A percentile compares a stretch with the other conserved stretches of the same genome.
Evolutionary conservation across 1,139 yeast species (phyloP).

Genomic region (Starmera stellimalicola): DNA sequence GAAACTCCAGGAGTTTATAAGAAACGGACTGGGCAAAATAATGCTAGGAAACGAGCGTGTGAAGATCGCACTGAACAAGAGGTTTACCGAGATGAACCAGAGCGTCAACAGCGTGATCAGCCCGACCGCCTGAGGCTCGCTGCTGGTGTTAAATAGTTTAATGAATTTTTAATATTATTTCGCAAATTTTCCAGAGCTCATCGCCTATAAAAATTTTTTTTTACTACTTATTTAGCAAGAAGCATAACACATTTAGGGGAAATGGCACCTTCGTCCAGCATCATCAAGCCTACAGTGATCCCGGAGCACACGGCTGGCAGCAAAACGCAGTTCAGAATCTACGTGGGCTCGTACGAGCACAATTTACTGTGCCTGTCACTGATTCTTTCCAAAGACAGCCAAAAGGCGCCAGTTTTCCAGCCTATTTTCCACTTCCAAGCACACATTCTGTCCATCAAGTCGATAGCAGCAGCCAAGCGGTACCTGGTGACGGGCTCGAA

Average conservation of each 20-base stretch:
- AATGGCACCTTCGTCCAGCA: too few species aligned
- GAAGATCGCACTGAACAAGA: conserved; percentile 39
- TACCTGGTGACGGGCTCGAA: conserved; percentile 91
- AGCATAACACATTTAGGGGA: too few species aligned
- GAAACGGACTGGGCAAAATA: conserved; percentile 48
- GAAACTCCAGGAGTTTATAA: conserved; percentile 34
- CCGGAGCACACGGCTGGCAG: conserved; percentile 5
- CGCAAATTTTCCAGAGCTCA: too few species aligned
- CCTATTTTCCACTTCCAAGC: conserved; percentile 96
- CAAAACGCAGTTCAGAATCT: conserved; percentile 49
- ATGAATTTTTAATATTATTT: too few species aligned
- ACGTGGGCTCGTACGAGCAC: conserved; percentile 95
- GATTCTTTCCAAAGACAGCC: conserved; percentile 31
- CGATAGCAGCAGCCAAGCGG: conserved; percentile 74
- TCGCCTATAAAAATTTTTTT: too few species aligned
- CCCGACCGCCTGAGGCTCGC: too few species aligned
- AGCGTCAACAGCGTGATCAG: too few species aligned
- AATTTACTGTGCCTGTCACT: conserved; percentile 78
- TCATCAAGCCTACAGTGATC: conserved; percentile 16
- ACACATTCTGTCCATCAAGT: conserved; percentile 78
- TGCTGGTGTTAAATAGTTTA: too few species aligned
- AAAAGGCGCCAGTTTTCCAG: conserved; percentile 55
- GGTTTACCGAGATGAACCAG: conserved; percentile 26
- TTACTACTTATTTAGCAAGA: too few species aligned
- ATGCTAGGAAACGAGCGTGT: conserved; percentile 66